Conservation (phyloP, 129 eudicot genomes). For the Chrysanthemum makinoi region DNA sequence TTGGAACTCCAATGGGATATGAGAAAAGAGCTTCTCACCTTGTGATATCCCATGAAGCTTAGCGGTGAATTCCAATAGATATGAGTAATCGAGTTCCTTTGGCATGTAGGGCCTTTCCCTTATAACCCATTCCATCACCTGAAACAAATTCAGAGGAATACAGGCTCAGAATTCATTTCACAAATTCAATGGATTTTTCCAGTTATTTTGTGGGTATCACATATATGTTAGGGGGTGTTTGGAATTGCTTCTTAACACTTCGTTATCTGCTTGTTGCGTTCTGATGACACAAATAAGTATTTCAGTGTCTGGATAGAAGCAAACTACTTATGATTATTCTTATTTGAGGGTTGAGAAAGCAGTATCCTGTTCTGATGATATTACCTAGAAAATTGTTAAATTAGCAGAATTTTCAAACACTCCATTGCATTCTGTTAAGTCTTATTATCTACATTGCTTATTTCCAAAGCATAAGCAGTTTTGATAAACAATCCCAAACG, state of each 20-base stretch:
- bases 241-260: not conserved
- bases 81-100: slow-evolving; percentile 82
- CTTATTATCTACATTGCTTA: too few relatives aligned
- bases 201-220: slow-evolving; percentile 2
- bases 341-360: too few relatives aligned
- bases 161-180: not conserved
- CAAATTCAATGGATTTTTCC: not conserved
- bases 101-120: slow-evolving; percentile 94
- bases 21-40: slow-evolving; percentile 77
- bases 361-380: too few relatives aligned
- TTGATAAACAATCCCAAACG: too few relatives aligned
- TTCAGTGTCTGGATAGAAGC: too few relatives aligned
- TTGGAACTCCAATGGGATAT: slow-evolving; percentile 75
- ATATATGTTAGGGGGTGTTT: not conserved
- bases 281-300: too few relatives aligned
- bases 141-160: slow-evolving; percentile 10
- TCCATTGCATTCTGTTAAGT: too few relatives aligned
- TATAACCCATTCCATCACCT: slow-evolving; percentile 99
- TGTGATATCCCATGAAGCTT: slow-evolving; percentile 88
- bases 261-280: too few relatives aligned
- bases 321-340: too few relatives aligned
- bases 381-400: too few relatives aligned
- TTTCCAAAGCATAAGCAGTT: too few relatives aligned
- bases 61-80: slow-evolving; percentile 74
- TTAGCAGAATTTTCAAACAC: too few relatives aligned